Base-by-base conservation (phyloP, 768 basidiomycete species). In the Trametes cingulata region DNA sequence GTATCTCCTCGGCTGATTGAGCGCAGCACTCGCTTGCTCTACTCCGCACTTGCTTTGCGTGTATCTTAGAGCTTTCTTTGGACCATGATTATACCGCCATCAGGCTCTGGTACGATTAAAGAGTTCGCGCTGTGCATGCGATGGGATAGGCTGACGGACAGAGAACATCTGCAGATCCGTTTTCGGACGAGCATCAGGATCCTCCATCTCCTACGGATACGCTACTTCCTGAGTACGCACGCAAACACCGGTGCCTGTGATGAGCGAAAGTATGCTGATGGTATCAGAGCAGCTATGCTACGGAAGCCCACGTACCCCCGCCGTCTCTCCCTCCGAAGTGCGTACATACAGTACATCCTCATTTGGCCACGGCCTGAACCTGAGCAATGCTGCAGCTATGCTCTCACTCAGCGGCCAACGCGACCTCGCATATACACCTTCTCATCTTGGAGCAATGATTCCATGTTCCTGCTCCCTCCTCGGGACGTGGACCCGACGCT, bases 381-480 rank as follows among this genome's bases (percentile, higher is more conserved):
- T 17, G 14, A 27, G n/a, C 19, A 27, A 29, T 8, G 0, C 2
- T 40, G 15, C 17, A 64, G 63, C 17, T 65, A 65, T 33, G 45
- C 24, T 6, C 65, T 60, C 45, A 54, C 56, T 14, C 52, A 62
- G 35, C 63, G 71, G 1, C 73, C 72, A 10, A 52, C 61, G 17
- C 63, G 56, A n/a, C 77, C 78, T 10, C 61, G 75, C 3, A 73
- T 69, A n/a, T 80, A 79, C 70, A 70, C 71, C 1, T 78, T 79
- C 68, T 72, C 73, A 2, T 65, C 71, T 6, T 78, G 77, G 76
- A 65, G 67, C 55, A 40, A 58, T 20, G 67, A 71, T 39, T 68
- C 71, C 12, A 76, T 78, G 70, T 66, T 76, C 22, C 66, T 80
- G 7, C 66, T 78, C 53, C 78, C 78, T 1, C 76, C 75, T 35